phyloP scores from a whole-genome alignment of 306 rosid genomes.

The Acmispon strigosus region DNA sequence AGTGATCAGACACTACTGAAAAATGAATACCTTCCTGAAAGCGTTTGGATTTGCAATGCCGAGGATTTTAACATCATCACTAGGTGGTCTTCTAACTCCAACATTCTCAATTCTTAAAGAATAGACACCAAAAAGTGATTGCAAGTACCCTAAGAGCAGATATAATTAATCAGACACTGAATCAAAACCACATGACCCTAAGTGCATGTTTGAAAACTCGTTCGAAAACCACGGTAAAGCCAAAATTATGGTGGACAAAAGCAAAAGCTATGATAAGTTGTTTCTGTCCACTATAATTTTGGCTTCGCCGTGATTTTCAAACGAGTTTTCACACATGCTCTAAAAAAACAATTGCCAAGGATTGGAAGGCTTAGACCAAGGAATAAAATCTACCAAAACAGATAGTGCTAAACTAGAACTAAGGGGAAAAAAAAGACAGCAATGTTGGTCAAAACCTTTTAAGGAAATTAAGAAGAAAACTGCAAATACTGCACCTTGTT shows the following conservation, averaged over 20 bases:
- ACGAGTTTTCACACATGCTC: no score
- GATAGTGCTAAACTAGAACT: neutral
- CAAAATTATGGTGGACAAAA: no score
- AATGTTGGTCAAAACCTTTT: neutral
- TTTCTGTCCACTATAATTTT: no score
- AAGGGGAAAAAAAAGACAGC: neutral
- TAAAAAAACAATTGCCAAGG: neutral
- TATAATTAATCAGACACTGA: neutral
- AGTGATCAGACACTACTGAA: neutral
- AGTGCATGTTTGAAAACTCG: no score
- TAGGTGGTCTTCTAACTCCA: slow-evolving; percentile 82
- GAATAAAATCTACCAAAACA: neutral
- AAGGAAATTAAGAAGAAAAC: neutral
- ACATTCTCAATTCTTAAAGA: slow-evolving; percentile 78
- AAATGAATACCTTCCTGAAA: slow-evolving; percentile 60
- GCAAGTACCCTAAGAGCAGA: slow-evolving; percentile 64
- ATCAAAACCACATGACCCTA: neutral
- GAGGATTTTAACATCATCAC: slow-evolving; percentile 86
- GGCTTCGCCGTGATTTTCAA: no score
- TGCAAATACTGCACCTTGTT: slow-evolving; percentile 59
- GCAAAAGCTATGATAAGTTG: no score
- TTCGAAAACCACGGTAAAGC: no score
- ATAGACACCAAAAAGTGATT: slow-evolving; percentile 74
- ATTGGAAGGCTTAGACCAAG: neutral
- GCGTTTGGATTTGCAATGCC: slow-evolving; percentile 83